These are phyloP conservation scores for Lanzia echinophila DNA, from an alignment of 2,329 filamentous ascomycete genomes.

Conservation along the genomic window DNA sequence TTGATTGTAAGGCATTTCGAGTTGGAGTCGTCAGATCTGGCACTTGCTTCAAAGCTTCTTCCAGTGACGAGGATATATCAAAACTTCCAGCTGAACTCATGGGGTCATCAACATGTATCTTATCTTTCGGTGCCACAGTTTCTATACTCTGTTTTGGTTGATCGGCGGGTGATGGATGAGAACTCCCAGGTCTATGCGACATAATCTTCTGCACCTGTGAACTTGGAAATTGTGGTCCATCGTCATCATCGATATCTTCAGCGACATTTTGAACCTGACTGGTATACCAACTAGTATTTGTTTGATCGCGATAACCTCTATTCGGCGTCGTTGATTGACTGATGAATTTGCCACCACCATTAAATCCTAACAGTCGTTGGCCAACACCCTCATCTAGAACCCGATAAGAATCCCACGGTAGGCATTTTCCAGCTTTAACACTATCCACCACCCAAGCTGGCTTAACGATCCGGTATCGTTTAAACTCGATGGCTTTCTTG, in stretches of 20 bases:
- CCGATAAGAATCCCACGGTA: conserved; percentile 82
- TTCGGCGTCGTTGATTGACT: conserved; percentile 57
- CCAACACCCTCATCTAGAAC: conserved; percentile 77
- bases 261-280: conserved; percentile 52
- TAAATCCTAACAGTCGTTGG: conserved; percentile 67
- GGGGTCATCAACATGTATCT: conserved; percentile 2
- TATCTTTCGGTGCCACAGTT: neutral
- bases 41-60: conserved; percentile 27
- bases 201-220: conserved; percentile 14
- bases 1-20: neutral
- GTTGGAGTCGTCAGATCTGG: neutral
- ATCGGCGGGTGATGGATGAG: conserved; percentile 1
- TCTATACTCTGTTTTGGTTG: conserved; percentile 6
- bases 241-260: conserved; percentile 38
- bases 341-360: conserved; percentile 57
- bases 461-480: conserved; percentile 83
- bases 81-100: conserved; percentile 23
- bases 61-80: conserved; percentile 29
- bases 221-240: conserved; percentile 30
- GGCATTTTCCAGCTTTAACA: conserved; percentile 67
- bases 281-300: conserved; percentile 75
- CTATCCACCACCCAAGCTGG: conserved; percentile 93
- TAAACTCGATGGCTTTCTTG: conserved; percentile 88
- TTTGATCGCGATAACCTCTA: conserved; percentile 72
- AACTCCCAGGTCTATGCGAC: conserved; percentile 11